phyloP scores from a whole-genome alignment of 352 stramenopile species.

The Pythium aquatile region DNA sequence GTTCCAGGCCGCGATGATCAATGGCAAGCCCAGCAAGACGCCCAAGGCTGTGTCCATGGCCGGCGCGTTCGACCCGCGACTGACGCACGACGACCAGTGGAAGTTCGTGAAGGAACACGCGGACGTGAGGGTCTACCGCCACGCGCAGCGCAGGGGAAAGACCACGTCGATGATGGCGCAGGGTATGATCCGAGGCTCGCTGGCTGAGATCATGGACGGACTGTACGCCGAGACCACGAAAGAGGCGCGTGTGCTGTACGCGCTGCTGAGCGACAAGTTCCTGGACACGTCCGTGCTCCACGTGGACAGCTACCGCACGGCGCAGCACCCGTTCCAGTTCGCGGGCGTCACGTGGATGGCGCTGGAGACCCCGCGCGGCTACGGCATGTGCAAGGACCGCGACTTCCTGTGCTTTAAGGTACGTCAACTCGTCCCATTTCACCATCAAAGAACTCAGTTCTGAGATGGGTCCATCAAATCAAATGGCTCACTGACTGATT shows the following conservation, averaged over 20 bases:
- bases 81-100: slow-evolving; percentile 40
- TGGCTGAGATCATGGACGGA: slow-evolving; percentile 74
- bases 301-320: slow-evolving; percentile 60
- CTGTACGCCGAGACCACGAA: slow-evolving; percentile 73
- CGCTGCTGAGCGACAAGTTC: slow-evolving; percentile 54
- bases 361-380: slow-evolving; percentile 43
- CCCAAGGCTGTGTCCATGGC: background rate
- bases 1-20: slow-evolving; percentile 4
- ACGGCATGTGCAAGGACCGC: slow-evolving; percentile 58
- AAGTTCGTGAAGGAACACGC: slow-evolving; percentile 63
- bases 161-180: slow-evolving; percentile 55
- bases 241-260: slow-evolving; percentile 60
- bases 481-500: background rate
- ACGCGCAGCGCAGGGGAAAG: slow-evolving; percentile 39
- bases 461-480: background rate
- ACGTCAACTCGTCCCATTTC: background rate
- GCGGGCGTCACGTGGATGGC: slow-evolving; percentile 72
- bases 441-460: background rate
- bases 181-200: slow-evolving; percentile 57
- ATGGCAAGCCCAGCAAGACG: background rate
- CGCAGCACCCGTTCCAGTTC: slow-evolving; percentile 67
- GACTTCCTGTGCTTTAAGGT: slow-evolving; percentile 79
- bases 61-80: background rate
- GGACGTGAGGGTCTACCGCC: slow-evolving; percentile 61
- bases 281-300: slow-evolving; percentile 63